Evolutionary conservation across 805 yeast species (phyloP).

Genomic region (Suhomyces pyralidae): DNA sequence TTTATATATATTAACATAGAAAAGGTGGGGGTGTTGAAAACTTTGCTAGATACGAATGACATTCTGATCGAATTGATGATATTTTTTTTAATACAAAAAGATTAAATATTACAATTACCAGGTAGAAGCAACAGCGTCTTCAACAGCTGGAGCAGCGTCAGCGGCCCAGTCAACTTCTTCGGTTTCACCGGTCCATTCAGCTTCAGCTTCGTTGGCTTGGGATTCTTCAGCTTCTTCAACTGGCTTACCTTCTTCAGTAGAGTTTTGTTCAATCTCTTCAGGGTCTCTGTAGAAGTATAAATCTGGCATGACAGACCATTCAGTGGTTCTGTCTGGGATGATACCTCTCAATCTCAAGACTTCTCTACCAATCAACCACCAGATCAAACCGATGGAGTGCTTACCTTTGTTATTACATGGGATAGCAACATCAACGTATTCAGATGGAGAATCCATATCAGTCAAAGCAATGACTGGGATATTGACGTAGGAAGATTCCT

Average conservation of each 20-base stretch:
- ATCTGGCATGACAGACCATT: conserved; percentile 99
- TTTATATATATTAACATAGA: conserved; percentile 5
- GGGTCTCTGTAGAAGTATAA: conserved; percentile 99
- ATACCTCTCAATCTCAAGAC: conserved; percentile 98
- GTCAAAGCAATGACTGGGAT: conserved; percentile 99
- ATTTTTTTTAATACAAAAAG: conserved; percentile 3
- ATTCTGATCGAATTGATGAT: conserved; percentile 5
- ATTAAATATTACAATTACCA: conserved; percentile 31
- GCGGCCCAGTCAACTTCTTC: conserved; percentile 67
- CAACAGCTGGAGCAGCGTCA: conserved; percentile 57
- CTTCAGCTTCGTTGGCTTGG: conserved; percentile 56
- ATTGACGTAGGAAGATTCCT: conserved; percentile 99
- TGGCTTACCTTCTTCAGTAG: conserved; percentile 51
- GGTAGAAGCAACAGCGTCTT: conserved; percentile 67
- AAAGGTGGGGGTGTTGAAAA: conserved; percentile 2
- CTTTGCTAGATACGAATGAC: conserved; percentile 1
- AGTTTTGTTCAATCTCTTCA: conserved; percentile 90
- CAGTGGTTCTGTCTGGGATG: conserved; percentile 91
- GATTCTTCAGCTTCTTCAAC: conserved; percentile 59
- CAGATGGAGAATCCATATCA: conserved; percentile 98
- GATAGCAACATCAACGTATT: conserved; percentile 98
- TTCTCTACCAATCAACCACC: conserved; percentile 99
- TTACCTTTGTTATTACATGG: conserved; percentile 99
- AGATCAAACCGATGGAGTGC: conserved; percentile 98
- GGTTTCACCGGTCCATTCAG: conserved; percentile 56